A percentile compares a stretch with the other conserved stretches of the same genome.
Evolutionary conservation across 2,329 filamentous ascomycete species (phyloP).

Genomic region (Pestalotiopsis fici): DNA sequence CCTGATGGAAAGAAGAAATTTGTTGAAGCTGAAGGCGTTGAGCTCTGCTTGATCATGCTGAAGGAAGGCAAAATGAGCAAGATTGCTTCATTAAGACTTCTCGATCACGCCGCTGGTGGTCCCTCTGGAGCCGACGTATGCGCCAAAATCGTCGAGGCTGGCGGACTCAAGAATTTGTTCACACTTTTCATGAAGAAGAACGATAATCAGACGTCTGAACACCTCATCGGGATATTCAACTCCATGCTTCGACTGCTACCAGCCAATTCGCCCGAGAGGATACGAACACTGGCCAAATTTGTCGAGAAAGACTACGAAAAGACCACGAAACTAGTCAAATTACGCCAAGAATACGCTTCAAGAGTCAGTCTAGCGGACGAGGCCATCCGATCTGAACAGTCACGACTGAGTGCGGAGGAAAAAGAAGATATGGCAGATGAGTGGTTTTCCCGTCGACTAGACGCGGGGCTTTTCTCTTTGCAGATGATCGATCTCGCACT

Average conservation of each 20-base stretch:
- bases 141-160: constrained; percentile 75
- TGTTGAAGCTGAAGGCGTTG: constrained; percentile 86
- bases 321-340: constrained; percentile 67
- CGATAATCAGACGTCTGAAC: constrained; percentile 69
- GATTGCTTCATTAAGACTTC: constrained; percentile 71
- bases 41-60: constrained; percentile 89
- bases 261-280: constrained; percentile 74
- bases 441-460: constrained; percentile 74
- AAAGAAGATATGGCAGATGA: constrained; percentile 65
- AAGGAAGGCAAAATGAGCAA: constrained; percentile 86
- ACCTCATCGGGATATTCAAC: constrained; percentile 82
- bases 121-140: constrained; percentile 63
- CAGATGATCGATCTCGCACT: constrained; percentile 84
- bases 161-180: constrained; percentile 83
- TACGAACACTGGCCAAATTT: constrained; percentile 88
- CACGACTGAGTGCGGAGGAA: constrained; percentile 56
- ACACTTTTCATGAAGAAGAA: constrained; percentile 84
- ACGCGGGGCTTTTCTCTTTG: constrained; percentile 81
- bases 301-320: constrained; percentile 95
- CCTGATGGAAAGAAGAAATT: constrained; percentile 76
- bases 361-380: constrained; percentile 64
- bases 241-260: constrained; percentile 80
- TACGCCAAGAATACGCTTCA: constrained; percentile 71
- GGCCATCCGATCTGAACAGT: constrained; percentile 60
- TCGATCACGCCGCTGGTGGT: constrained; percentile 79